phyloP scores from a whole-genome alignment of 768 basidiomycete genomes.

The Xerocomellus chrysenteron region DNA sequence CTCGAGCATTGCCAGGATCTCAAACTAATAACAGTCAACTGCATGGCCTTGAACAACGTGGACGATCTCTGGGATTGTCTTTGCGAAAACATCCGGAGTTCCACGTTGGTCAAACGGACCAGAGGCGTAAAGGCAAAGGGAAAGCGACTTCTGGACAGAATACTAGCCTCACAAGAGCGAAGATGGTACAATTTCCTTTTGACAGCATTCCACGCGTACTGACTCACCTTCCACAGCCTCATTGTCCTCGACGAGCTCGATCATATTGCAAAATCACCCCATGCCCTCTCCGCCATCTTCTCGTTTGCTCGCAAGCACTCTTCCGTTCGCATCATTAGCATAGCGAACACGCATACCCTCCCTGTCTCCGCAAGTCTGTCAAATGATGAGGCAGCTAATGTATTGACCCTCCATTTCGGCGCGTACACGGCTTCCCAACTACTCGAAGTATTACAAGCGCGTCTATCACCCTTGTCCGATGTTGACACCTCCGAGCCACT shows the following conservation, averaged over 20 bases:
- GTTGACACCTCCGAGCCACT: slow-evolving; percentile 28
- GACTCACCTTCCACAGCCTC: slow-evolving; percentile 44
- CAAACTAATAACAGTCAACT: slow-evolving; percentile 65
- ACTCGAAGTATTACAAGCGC: slow-evolving; percentile 61
- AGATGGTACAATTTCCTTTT: slow-evolving; percentile 49
- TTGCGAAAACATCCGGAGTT: slow-evolving; percentile 49
- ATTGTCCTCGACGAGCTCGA: slow-evolving; percentile 87
- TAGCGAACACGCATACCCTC: slow-evolving; percentile 88
- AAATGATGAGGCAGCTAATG: slow-evolving; percentile 36
- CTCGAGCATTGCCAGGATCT: slow-evolving; percentile 40
- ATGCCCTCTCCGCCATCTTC: slow-evolving; percentile 63
- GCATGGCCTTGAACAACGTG: slow-evolving; percentile 70
- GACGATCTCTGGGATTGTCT: slow-evolving; percentile 73
- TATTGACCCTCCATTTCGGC: slow-evolving; percentile 73
- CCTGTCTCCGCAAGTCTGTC: slow-evolving; percentile 50
- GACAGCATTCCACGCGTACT: slow-evolving; percentile 13
- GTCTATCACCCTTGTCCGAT: slow-evolving; percentile 55
- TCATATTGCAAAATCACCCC: slow-evolving; percentile 64
- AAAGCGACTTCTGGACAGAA: slow-evolving; percentile 45
- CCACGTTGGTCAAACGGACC: slow-evolving; percentile 35
- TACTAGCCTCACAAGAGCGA: slow-evolving; percentile 41
- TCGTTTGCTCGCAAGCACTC: slow-evolving; percentile 57
- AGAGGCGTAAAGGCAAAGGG: slow-evolving; percentile 45
- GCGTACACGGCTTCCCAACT: slow-evolving; percentile 77
- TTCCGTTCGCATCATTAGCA: slow-evolving; percentile 70